A percentile compares a stretch with the other conserved stretches of the same genome.
Evolutionary conservation across 2,329 filamentous ascomycete genomes (phyloP).

Genomic region (Pseudocercospora musae): DNA sequence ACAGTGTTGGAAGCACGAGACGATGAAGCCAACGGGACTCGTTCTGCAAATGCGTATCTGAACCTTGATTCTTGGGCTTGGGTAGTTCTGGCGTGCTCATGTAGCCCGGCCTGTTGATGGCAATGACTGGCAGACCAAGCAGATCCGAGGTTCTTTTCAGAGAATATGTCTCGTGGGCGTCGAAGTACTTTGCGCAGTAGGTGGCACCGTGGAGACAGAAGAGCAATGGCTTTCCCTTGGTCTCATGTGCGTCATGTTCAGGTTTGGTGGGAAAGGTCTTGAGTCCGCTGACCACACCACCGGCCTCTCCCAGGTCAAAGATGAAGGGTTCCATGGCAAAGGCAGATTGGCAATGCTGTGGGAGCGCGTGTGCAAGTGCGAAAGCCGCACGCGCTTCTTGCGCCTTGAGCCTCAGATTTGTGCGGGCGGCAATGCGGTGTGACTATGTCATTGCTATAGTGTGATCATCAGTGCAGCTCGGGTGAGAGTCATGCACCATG

Average conservation of each 20-base stretch:
- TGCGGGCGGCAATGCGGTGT: too few species aligned
- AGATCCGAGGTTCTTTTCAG: constrained; percentile 7
- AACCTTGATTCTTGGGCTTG: constrained; percentile 8
- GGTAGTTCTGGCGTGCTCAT: constrained; percentile 12
- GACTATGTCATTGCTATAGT: too few species aligned
- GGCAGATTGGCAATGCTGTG: too few species aligned
- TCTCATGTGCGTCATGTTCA: constrained; percentile 4
- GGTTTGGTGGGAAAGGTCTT: constrained; percentile 10
- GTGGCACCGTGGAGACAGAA: constrained; percentile 10
- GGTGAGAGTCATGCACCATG: too few species aligned
- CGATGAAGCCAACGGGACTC: constrained; percentile 15
- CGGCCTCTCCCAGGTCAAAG: constrained; percentile 11
- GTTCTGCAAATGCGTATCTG: constrained; percentile 13
- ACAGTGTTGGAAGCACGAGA: constrained; percentile 7
- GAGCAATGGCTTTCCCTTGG: constrained; percentile 11
- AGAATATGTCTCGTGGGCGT: constrained; percentile 11
- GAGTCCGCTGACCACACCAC: constrained; percentile 10
- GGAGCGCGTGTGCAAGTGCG: too few species aligned
- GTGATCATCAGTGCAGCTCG: too few species aligned
- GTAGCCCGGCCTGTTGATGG: constrained; percentile 15
- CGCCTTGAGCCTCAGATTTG: too few species aligned
- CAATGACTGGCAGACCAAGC: constrained; percentile 9
- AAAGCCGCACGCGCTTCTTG: too few species aligned
- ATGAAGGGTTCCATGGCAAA: constrained; percentile 14
- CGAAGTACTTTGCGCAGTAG: constrained; percentile 13